phyloP scores from a whole-genome alignment of 169 alveolate genomes.

The Plasmodium fragile region DNA sequence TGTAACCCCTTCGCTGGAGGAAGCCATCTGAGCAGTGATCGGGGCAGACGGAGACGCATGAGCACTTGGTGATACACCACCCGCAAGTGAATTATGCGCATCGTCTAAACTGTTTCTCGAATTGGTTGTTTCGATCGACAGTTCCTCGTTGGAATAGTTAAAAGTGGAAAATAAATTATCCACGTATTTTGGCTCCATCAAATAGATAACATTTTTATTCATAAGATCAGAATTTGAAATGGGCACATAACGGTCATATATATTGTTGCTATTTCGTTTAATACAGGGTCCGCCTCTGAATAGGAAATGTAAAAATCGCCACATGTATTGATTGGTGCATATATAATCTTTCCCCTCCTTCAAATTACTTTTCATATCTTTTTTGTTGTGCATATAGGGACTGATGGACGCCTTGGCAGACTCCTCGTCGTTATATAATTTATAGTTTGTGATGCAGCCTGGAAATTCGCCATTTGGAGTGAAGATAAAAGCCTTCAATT shows the following conservation, averaged over 20 bases:
- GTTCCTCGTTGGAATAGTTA: conserved; percentile 15
- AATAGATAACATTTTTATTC: conserved; percentile 56
- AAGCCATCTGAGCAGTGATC: neutral
- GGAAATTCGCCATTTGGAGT: conserved; percentile 26
- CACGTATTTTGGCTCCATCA: conserved; percentile 28
- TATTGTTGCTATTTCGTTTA: conserved; percentile 48
- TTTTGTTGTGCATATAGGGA: conserved; percentile 6
- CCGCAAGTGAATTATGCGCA: neutral
- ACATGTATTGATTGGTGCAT: conserved; percentile 63
- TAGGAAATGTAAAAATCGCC: conserved; percentile 53
- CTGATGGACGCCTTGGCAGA: neutral
- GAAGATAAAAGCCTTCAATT: conserved; percentile 22
- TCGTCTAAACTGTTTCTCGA: neutral
- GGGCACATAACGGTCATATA: conserved; percentile 36
- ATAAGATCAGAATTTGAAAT: conserved; percentile 31
- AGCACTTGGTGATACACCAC: neutral
- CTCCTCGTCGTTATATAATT: conserved; percentile 21
- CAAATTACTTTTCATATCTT: conserved; percentile 33
- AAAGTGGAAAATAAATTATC: conserved; percentile 49
- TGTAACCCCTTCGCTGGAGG: neutral
- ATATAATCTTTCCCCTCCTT: conserved; percentile 69
- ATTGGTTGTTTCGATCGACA: neutral
- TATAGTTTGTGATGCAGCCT: conserved; percentile 39
- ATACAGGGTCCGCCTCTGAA: conserved; percentile 61
- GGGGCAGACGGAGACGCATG: neutral